Evolutionary conservation across 257 asterid genomes (phyloP).

Genomic region (Plantago ovata): DNA sequence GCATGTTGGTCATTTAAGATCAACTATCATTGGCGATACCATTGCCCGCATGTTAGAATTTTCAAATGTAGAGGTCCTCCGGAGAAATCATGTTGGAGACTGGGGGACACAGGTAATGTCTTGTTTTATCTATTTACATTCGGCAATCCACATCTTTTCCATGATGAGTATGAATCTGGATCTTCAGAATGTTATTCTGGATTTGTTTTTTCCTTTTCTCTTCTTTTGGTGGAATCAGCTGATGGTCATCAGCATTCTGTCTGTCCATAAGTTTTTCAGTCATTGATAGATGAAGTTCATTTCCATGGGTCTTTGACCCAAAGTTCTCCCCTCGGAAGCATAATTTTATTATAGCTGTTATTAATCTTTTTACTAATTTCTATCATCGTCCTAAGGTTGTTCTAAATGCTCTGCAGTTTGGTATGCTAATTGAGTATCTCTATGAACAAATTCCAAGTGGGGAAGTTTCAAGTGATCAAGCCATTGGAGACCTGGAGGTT

Average conservation of each 20-base stretch:
- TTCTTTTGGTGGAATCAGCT: neutral
- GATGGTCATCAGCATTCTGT: neutral
- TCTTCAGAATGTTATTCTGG: neutral
- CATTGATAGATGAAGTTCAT: slow-evolving; percentile 13
- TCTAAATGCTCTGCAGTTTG: slow-evolving; percentile 58
- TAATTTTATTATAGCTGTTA: neutral
- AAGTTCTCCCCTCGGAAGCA: slow-evolving; percentile 3
- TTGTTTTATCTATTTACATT: slow-evolving; percentile 1
- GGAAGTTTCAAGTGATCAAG: slow-evolving; percentile 65
- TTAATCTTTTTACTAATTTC: slow-evolving; percentile 10
- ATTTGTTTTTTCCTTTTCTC: no score
- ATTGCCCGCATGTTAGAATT: slow-evolving; percentile 91
- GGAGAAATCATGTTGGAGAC: slow-evolving; percentile 95
- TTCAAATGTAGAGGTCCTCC: slow-evolving; percentile 80
- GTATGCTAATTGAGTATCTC: slow-evolving; percentile 81
- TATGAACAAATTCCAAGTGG: slow-evolving; percentile 65
- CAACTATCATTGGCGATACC: slow-evolving; percentile 94
- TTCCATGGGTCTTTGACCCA: slow-evolving; percentile 6
- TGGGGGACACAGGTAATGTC: slow-evolving; percentile 90
- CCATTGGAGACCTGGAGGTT: slow-evolving; percentile 89
- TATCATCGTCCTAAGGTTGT: slow-evolving; percentile 21
- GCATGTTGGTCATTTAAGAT: slow-evolving; percentile 97
- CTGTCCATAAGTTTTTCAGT: slow-evolving; percentile 7
- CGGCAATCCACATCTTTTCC: slow-evolving; percentile 4
- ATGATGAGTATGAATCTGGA: neutral